A percentile compares a stretch with the other conserved stretches of the same genome.
Conservation (phyloP, 441 rosid genomes). For the Erodium moschatum region DNA sequence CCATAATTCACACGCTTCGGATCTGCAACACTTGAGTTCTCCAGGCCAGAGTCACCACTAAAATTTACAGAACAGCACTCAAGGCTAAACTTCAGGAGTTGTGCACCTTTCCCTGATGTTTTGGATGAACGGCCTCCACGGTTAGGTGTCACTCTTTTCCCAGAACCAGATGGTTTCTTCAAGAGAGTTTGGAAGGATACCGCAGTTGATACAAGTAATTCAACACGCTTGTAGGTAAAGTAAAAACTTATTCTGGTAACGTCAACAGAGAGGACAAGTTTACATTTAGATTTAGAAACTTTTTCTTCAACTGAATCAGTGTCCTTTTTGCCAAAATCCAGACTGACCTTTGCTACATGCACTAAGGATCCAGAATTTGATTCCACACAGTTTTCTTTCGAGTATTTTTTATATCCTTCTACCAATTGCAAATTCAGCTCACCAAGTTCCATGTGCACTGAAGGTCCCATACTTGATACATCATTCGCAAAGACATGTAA, state of each 20-base stretch:
- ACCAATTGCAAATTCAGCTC: conserved; percentile 87
- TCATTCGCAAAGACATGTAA: conserved; percentile 90
- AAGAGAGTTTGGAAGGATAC: conserved; percentile 67
- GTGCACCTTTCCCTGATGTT: conserved; percentile 79
- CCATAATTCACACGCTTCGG: conserved; percentile 99
- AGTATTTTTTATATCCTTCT: conserved; percentile 88
- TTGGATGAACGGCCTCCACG: conserved; percentile 47
- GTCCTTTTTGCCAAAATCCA: conserved; percentile 90
- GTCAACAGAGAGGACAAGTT: conserved; percentile 73
- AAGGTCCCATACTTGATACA: conserved; percentile 62
- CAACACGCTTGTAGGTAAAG: conserved; percentile 65
- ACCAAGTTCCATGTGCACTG: conserved; percentile 91
- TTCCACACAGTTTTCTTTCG: conserved; percentile 75
- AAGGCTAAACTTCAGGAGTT: conserved; percentile 64
- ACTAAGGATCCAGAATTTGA: conserved; percentile 84
- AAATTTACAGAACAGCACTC: conserved; percentile 73
- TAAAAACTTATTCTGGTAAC: conserved; percentile 78
- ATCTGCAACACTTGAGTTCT: conserved; percentile 58
- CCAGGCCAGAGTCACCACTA: conserved; percentile 64
- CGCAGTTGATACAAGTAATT: conserved; percentile 65
- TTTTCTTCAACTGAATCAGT: conserved; percentile 54
- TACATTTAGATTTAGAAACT: conserved; percentile 36
- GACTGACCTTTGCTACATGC: conserved; percentile 82
- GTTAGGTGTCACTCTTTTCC: conserved; percentile 43
- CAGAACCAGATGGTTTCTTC: conserved; percentile 50